phyloP scores from a whole-genome alignment of 169 alveolate species.

The Eimeria acervulina region DNA sequence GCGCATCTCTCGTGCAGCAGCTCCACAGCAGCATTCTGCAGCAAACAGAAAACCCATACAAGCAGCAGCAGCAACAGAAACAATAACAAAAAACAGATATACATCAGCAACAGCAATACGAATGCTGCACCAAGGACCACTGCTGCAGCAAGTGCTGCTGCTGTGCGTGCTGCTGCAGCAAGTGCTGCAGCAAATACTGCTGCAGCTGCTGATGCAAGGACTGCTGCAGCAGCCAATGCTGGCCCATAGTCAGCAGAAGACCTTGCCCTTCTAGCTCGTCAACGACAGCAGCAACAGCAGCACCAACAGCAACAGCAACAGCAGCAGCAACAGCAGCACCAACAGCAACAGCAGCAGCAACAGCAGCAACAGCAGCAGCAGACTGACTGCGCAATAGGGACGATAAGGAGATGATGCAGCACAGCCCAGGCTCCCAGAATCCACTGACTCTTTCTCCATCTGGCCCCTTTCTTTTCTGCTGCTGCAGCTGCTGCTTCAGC shows the following conservation, averaged over 20 bases:
- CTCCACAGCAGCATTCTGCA: conserved; percentile 18
- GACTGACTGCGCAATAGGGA: background rate
- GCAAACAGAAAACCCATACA: background rate
- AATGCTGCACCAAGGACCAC: no score
- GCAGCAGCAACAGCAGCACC: conserved; percentile 7
- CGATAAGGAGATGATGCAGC: background rate
- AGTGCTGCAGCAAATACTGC: no score
- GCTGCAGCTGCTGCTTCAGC: background rate
- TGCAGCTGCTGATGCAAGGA: no score
- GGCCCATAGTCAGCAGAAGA: no score
- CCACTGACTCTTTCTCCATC: background rate
- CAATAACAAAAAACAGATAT: no score
- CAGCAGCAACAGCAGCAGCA: conserved; percentile 28
- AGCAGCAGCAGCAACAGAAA: no score
- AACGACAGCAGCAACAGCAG: no score
- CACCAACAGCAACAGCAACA: conserved; percentile 6
- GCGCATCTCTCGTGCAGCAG: conserved; percentile 21
- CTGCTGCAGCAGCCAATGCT: no score
- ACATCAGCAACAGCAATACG: background rate
- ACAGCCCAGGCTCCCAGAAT: conserved; percentile 9
- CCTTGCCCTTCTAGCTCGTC: no score
- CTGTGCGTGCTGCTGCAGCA: no score
- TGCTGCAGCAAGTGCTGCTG: background rate
- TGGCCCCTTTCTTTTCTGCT: background rate
- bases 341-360: conserved; percentile 18